phyloP scores from a whole-genome alignment of 768 basidiomycete species.

The Arthromyces matolae region DNA sequence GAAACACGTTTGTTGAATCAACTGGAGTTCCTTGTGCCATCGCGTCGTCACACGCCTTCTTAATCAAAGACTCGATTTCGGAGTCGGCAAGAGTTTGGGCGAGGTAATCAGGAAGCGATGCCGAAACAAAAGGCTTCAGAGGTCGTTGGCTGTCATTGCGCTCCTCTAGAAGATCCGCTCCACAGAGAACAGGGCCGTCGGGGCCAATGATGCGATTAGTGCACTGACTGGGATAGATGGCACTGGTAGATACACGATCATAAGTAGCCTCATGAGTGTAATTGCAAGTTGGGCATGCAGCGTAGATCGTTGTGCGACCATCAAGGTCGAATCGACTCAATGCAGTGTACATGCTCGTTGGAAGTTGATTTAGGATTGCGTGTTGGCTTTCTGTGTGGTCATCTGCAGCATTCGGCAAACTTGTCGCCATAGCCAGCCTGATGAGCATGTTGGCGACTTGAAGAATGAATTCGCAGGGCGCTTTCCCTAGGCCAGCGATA shows the following conservation, averaged over 20 bases:
- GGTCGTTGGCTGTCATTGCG: background rate
- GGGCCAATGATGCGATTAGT: background rate
- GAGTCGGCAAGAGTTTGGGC: constrained; percentile 1
- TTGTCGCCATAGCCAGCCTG: constrained; percentile 4
- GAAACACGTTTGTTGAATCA: constrained; percentile 1
- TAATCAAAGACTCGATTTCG: no score
- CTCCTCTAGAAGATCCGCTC: background rate
- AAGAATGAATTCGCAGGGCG: constrained; percentile 17
- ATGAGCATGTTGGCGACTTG: constrained; percentile 13
- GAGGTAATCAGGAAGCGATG: no score
- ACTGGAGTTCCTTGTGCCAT: constrained; percentile 2
- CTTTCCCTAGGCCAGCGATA: constrained; percentile 15
- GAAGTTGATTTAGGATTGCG: constrained; percentile 11
- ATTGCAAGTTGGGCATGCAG: constrained; percentile 15
- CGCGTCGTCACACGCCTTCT: no score
- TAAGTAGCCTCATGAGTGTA: constrained; percentile 11
- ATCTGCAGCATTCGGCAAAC: background rate
- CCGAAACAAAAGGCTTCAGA: no score
- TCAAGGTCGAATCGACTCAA: constrained; percentile 13
- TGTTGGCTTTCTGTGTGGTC: background rate
- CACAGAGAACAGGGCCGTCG: background rate
- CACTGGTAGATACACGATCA: constrained; percentile 4
- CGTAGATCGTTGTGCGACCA: constrained; percentile 10
- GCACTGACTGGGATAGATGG: constrained; percentile 6
- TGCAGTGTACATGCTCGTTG: constrained; percentile 11